Evolutionary conservation across 495 filamentous ascomycete species (phyloP), one percentile per base, ranked within the genome.

Genomic region (Tuber indicum): DNA sequence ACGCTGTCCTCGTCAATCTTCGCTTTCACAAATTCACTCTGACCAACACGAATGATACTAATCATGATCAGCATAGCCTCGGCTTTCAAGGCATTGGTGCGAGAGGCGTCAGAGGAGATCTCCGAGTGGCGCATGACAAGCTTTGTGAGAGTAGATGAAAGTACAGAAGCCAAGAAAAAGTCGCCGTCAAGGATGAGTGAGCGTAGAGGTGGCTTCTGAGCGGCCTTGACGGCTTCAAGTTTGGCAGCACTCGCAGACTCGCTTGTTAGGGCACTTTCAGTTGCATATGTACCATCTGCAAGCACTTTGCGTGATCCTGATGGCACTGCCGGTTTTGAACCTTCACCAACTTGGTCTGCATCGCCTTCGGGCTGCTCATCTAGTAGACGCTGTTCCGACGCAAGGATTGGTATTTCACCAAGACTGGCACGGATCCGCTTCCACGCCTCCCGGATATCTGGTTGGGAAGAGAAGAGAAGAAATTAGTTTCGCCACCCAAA

Each of bases 31-130:
- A 99, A 99, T 81, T 96, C 93, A 12, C 94, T 97, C 85, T 99
- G 96, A 19, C 96, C 96, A 76, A 97, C 96, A 77, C 96, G 93
- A 78, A 98, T 92, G 82, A 99, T 96, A 32, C 94, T 97, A 79
- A 98, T 97, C 94, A 99, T 97, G 84, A 98, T 98, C 69, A 98
- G 88, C 96, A 98, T 99, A 44, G 96, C 96, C 85, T 99, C 96
- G 5, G 96, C 96, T 41, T 93, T 91, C 6, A 99, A 89, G 47
- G 95, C 94, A 82, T 98, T 98, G 21, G 94, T 98, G 32, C 96
- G 92, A 45, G 92, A 92, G 42, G 86, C 85, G 80, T 98, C 96
- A 39, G 92, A 87, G 26, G 94, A 97, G 76, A 98, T 94, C 85
- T 98, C 94, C 6, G 94, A 92, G 84, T 99, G 94, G 58, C 96